A percentile compares a stretch with the other conserved stretches of the same genome.
phyloP scores from a whole-genome alignment of 768 basidiomycete species.

The Coprinopsis marcescibilis region DNA sequence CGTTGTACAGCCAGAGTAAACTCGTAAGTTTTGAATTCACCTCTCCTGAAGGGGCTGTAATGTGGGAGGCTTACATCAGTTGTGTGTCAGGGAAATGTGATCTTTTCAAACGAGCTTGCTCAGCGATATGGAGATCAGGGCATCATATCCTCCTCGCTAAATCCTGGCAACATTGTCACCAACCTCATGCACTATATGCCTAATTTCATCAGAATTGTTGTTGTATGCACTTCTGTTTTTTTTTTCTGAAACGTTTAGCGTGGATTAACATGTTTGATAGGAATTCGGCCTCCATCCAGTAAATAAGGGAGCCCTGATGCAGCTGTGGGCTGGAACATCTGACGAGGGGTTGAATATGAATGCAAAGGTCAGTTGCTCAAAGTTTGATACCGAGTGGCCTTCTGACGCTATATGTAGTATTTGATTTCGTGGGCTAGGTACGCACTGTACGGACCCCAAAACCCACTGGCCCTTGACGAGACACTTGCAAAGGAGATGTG shows the following conservation, averaged over 20 bases:
- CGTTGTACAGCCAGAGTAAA: conserved; percentile 35
- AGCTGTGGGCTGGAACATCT: conserved; percentile 35
- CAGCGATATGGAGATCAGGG: conserved; percentile 37
- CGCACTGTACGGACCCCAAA: conserved; percentile 25
- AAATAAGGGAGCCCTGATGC: conserved; percentile 32
- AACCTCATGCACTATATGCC: conserved; percentile 25
- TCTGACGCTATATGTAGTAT: conserved; percentile 27
- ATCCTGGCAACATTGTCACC: conserved; percentile 36
- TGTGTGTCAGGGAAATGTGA: conserved; percentile 31
- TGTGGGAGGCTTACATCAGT: not conserved
- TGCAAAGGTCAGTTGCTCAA: conserved; percentile 24
- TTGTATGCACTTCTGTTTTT: conserved; percentile 17
- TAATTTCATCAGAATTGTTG: conserved; percentile 5
- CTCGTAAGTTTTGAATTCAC: conserved; percentile 21
- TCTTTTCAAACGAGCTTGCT: conserved; percentile 37
- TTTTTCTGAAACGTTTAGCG: no score
- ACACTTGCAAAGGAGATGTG: conserved; percentile 31
- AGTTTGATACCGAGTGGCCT: not conserved
- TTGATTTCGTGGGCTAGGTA: conserved; percentile 44
- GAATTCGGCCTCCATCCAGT: conserved; percentile 15
- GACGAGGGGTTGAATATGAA: conserved; percentile 25
- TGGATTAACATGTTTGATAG: conserved; percentile 5
- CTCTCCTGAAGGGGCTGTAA: conserved; percentile 4
- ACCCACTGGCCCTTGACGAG: conserved; percentile 26
- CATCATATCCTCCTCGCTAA: conserved; percentile 35